Evolutionary conservation across 306 rosid species (phyloP).

Genomic region (Fagus sylvatica): DNA sequence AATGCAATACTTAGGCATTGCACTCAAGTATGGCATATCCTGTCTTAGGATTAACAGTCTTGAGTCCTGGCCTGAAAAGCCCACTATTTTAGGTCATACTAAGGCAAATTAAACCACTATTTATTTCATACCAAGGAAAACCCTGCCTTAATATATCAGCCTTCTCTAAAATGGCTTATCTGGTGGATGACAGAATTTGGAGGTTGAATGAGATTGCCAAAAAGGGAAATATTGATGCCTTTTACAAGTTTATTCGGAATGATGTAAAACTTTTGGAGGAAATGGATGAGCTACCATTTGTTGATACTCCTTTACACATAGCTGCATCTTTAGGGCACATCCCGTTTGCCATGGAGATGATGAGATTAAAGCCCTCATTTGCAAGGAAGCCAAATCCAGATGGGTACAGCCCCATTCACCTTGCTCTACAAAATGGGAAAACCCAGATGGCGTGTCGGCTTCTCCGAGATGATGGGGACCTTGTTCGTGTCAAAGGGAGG

Average conservation of each 20-base stretch:
- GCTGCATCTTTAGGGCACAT: constrained; percentile 29
- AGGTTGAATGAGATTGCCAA: background rate
- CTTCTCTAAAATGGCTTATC: too few species aligned
- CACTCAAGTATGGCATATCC: constrained; percentile 21
- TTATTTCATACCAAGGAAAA: too few species aligned
- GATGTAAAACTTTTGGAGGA: constrained; percentile 21
- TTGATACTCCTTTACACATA: constrained; percentile 43
- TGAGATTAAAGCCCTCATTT: constrained; percentile 41
- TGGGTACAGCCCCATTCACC: constrained; percentile 34
- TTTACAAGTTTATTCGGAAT: constrained; percentile 24
- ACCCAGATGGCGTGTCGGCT: constrained; percentile 15
- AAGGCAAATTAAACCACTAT: background rate
- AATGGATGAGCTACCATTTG: constrained; percentile 12
- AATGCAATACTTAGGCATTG: constrained; percentile 14
- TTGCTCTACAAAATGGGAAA: constrained; percentile 31
- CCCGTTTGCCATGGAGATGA: constrained; percentile 35
- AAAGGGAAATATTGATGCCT: constrained; percentile 25
- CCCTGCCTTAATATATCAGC: too few species aligned
- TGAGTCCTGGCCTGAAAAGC: constrained; percentile 14
- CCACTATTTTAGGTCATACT: constrained; percentile 26
- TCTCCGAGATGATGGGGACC: constrained; percentile 13
- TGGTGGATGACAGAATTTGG: too few species aligned
- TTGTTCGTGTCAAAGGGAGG: constrained; percentile 41
- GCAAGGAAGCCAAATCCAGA: constrained; percentile 36
- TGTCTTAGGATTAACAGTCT: background rate